Conservation (phyloP, 169 alveolate species). For the Cryptosporidium xiaoi region DNA sequence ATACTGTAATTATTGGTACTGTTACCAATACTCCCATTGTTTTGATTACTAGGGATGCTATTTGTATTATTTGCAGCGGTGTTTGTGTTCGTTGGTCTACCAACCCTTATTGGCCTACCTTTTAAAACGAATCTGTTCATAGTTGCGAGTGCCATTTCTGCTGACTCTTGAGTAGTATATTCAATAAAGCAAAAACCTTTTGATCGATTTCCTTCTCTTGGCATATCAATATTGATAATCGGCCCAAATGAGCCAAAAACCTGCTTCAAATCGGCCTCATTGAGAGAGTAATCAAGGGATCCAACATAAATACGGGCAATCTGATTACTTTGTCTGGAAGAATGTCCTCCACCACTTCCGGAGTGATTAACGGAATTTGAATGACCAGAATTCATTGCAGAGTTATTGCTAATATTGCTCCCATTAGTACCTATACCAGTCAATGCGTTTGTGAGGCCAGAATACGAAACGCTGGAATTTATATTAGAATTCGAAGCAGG, state of each 20-base stretch:
- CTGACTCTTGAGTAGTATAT: constrained; percentile 81
- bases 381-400: background rate
- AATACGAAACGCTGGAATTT: constrained; percentile 5
- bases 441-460: constrained; percentile 2
- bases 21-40: background rate
- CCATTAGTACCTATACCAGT: constrained; percentile 22
- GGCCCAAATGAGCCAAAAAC: constrained; percentile 81
- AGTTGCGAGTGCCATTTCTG: constrained; percentile 80
- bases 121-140: constrained; percentile 80
- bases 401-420: constrained; percentile 3
- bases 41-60: background rate
- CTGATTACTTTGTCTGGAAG: constrained; percentile 68
- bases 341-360: constrained; percentile 4
- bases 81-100: constrained; percentile 77
- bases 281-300: constrained; percentile 80
- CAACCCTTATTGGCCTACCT: constrained; percentile 80
- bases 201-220: constrained; percentile 82
- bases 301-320: constrained; percentile 81
- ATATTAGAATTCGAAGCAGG: constrained; percentile 3
- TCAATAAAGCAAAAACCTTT: constrained; percentile 82
- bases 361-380: background rate
- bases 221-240: constrained; percentile 80
- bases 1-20: background rate
- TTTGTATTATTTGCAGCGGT: constrained; percentile 1
- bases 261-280: constrained; percentile 78